phyloP scores from a whole-genome alignment of 176 grass and related monocot species.

The Elymus sibiricus region DNA sequence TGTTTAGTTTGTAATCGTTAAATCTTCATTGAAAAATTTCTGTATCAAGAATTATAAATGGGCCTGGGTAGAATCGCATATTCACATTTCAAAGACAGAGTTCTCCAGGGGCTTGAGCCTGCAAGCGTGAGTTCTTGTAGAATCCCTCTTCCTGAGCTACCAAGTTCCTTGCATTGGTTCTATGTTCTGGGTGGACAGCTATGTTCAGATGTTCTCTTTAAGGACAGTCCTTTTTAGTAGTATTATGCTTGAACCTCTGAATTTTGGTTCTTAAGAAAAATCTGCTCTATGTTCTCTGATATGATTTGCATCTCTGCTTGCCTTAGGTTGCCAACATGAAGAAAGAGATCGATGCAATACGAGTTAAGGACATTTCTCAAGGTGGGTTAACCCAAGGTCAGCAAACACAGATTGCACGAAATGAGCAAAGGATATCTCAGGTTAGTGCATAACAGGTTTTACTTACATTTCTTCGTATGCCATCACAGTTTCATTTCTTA shows the following conservation, averaged over 20 bases:
- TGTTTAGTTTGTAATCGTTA: neutral
- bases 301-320: slow-evolving; percentile 11
- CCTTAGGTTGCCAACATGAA: slow-evolving; percentile 89
- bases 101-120: neutral
- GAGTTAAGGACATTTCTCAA: slow-evolving; percentile 91
- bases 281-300: neutral
- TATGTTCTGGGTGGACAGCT: neutral
- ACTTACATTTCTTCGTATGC: slow-evolving; percentile 2
- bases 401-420: slow-evolving; percentile 98
- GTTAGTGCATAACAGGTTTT: slow-evolving; percentile 32
- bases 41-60: neutral
- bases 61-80: neutral
- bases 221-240: neutral
- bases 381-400: slow-evolving; percentile 99
- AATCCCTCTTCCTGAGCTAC: neutral
- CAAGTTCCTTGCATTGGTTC: neutral
- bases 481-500: neutral
- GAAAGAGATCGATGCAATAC: slow-evolving; percentile 97
- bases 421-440: slow-evolving; percentile 94
- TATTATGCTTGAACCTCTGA: neutral
- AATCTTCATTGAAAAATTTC: neutral
- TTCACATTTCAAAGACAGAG: neutral
- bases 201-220: neutral
- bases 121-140: neutral
- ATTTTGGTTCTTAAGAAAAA: neutral